Percentiles rank a stretch among this genome's conserved stretches.
phyloP scores from a whole-genome alignment of 192 early-diverging fungal genomes.

The Backusella circina region DNA sequence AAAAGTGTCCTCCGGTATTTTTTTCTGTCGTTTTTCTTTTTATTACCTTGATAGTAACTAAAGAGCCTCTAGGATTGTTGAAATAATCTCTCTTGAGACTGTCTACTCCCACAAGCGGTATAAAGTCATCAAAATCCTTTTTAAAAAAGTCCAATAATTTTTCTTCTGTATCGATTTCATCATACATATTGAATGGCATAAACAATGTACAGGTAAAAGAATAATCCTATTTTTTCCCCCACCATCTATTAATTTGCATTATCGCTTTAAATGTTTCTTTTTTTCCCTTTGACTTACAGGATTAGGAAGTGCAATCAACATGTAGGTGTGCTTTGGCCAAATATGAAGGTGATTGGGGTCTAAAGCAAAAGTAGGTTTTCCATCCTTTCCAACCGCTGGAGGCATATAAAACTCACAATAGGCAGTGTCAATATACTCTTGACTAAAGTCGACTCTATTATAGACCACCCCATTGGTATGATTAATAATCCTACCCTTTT shows the following conservation, averaged over 20 bases:
- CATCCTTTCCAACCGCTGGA: conserved; percentile 51
- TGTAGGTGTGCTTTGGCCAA: conserved; percentile 94
- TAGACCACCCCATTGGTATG: not conserved
- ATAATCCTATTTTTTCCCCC: conserved; percentile 54
- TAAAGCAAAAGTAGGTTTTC: conserved; percentile 70
- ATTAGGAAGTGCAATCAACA: conserved; percentile 98
- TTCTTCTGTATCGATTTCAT: conserved; percentile 56
- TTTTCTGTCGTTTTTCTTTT: not conserved
- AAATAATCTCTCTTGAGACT: conserved; percentile 74
- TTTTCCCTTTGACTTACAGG: conserved; percentile 41
- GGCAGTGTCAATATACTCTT: conserved; percentile 86
- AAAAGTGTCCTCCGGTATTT: not conserved
- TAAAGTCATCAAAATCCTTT: conserved; percentile 70
- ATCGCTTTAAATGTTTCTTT: not conserved
- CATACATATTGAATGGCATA: conserved; percentile 88
- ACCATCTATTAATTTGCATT: not conserved
- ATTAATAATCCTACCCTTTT: too few species aligned
- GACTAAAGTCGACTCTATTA: conserved; percentile 74
- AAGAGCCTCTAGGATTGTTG: conserved; percentile 77
- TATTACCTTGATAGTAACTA: conserved; percentile 76
- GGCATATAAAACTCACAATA: conserved; percentile 93
- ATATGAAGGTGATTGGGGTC: conserved; percentile 93
- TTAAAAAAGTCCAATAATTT: conserved; percentile 72
- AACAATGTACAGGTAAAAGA: conserved; percentile 97
- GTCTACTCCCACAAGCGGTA: conserved; percentile 74